A percentile compares a stretch with the other conserved stretches of the same genome.
Evolutionary conservation across 2,329 filamentous ascomycete genomes (phyloP).

Genomic region (Ceratocystis albifundus): DNA sequence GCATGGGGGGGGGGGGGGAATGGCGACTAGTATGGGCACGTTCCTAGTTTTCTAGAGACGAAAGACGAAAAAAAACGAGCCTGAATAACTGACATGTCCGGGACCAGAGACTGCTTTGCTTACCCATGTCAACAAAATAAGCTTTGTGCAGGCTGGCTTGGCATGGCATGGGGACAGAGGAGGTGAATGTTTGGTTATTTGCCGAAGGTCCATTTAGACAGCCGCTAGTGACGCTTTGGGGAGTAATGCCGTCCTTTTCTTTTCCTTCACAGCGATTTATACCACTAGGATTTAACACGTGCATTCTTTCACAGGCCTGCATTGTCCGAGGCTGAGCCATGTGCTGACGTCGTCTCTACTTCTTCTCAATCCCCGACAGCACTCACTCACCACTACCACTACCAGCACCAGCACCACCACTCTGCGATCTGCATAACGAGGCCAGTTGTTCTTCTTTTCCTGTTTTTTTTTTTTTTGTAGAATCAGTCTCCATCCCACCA

Average conservation of each 20-base stretch:
- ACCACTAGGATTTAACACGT: neutral
- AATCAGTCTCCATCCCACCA: no score
- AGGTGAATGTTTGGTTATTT: neutral
- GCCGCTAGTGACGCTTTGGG: constrained; percentile 1
- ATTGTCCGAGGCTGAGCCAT: neutral
- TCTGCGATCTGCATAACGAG: no score
- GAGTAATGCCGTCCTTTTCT: neutral
- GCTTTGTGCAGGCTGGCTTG: neutral
- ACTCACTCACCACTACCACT: no score
- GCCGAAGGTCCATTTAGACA: neutral
- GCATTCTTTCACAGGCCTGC: neutral
- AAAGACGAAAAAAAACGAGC: no score
- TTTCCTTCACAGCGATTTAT: no score
- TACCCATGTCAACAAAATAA: neutral
- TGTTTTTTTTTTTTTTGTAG: no score
- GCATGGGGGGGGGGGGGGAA: no score
- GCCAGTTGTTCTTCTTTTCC: no score
- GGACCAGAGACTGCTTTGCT: neutral
- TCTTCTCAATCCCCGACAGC: no score
- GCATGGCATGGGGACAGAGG: neutral
- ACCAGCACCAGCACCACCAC: no score
- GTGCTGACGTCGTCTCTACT: neutral
- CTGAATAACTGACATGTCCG: neutral
- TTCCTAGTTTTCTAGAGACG: no score
- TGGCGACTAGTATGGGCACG: no score